These are phyloP conservation scores for Venustampulla echinocandica DNA, from an alignment of 495 filamentous ascomycete species.

Conservation along the genomic window DNA sequence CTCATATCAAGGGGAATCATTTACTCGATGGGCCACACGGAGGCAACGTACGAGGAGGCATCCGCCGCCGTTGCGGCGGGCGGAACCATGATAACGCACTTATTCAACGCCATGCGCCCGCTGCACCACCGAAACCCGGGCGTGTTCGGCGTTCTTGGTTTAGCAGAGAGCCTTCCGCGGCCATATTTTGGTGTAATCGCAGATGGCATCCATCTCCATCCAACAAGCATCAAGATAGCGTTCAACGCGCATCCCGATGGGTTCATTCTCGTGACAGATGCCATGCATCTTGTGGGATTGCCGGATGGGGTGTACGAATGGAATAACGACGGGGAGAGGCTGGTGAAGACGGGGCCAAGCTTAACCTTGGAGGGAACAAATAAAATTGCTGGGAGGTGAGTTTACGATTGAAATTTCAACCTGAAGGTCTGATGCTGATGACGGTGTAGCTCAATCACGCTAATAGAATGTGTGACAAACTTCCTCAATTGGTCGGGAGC, in stretches of 20 bases:
- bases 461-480: conserved; percentile 75
- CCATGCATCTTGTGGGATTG: conserved; percentile 58
- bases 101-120: conserved; percentile 86
- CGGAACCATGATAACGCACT: conserved; percentile 77
- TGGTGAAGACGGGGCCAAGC: conserved; percentile 55
- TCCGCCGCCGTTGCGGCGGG: conserved; percentile 55
- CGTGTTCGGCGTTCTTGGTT: conserved; percentile 65
- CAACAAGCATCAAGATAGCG: conserved; percentile 53
- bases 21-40: conserved; percentile 72
- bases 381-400: conserved; percentile 61
- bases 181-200: conserved; percentile 59
- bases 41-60: conserved; percentile 70
- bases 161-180: conserved; percentile 33
- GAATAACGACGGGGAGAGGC: conserved; percentile 67
- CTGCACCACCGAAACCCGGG: conserved; percentile 80
- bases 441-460: conserved; percentile 47
- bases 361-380: conserved; percentile 61
- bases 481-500: conserved; percentile 64
- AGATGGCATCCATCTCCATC: conserved; percentile 61
- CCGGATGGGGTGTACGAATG: conserved; percentile 70
- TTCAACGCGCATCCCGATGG: conserved; percentile 52
- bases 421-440: conserved; percentile 1
- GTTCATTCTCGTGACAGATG: conserved; percentile 60
- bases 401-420: background rate
- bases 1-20: conserved; percentile 53